These are phyloP conservation scores for Mucor sp. DNA, from an alignment of 371 early-diverging fungal species.

Conservation along the genomic window DNA sequence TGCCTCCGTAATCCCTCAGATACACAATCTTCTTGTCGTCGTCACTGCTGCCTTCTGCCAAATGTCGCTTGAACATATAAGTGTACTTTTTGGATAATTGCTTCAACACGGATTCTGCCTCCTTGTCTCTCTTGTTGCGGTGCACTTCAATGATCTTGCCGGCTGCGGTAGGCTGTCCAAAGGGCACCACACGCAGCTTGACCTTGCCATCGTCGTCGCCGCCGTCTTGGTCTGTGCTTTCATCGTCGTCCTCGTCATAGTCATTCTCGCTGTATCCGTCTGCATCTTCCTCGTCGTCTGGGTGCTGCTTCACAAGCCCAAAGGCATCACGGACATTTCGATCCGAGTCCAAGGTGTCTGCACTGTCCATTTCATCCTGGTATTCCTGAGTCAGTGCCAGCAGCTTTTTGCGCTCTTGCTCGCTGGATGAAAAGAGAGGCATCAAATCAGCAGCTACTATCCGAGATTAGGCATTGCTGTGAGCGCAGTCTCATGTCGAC, in stretches of 20 bases:
- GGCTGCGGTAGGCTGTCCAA: not conserved
- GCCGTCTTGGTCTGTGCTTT: not conserved
- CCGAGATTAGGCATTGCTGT: not conserved
- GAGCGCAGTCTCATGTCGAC: slow-evolving; percentile 1
- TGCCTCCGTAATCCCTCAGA: slow-evolving; percentile 50
- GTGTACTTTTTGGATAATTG: slow-evolving; percentile 13
- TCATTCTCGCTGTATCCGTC: slow-evolving; percentile 12
- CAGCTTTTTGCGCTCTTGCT: slow-evolving; percentile 19
- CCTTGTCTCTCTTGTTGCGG: not conserved
- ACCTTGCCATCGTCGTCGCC: not conserved
- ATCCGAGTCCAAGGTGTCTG: slow-evolving; percentile 3
- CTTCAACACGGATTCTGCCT: not conserved
- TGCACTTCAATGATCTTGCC: slow-evolving; percentile 5
- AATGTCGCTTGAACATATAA: slow-evolving; percentile 21
- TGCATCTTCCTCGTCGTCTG: slow-evolving; percentile 3
- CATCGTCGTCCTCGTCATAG: slow-evolving; percentile 2
- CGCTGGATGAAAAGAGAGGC: slow-evolving; percentile 15
- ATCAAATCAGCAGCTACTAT: slow-evolving; percentile 13
- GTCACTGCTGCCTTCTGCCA: not conserved
- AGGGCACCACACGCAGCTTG: slow-evolving; percentile 1
- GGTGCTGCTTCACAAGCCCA: not conserved
- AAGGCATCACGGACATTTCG: not conserved
- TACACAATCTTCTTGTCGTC: slow-evolving; percentile 38
- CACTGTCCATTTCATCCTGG: not conserved
- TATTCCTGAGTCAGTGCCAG: slow-evolving; percentile 14